These are phyloP conservation scores for Phytophthora parvispora DNA, from an alignment of 352 stramenopile genomes.

Conservation along the genomic window DNA sequence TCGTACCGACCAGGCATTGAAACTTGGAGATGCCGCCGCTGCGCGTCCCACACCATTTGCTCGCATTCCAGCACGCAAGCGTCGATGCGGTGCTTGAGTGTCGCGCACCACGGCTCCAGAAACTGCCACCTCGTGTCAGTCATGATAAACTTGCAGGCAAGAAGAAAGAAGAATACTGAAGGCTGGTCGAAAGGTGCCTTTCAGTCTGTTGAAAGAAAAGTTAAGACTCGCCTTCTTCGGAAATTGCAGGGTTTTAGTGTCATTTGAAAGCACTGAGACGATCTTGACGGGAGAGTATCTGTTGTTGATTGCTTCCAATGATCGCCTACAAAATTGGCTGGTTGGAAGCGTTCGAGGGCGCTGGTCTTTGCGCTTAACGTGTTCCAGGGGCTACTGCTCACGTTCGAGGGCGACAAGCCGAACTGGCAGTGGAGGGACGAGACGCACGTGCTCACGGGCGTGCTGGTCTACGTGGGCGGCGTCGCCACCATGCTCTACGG, in stretches of 20 bases:
- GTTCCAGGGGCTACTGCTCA: constrained; percentile 72
- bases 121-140: too few species aligned
- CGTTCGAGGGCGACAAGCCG: constrained; percentile 53
- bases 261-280: too few species aligned
- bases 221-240: too few species aligned
- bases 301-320: too few species aligned
- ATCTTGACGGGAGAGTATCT: too few species aligned
- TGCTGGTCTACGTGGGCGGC: constrained; percentile 65
- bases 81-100: neutral
- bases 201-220: too few species aligned
- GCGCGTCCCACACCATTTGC: neutral
- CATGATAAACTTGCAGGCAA: too few species aligned
- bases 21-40: neutral
- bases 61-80: neutral
- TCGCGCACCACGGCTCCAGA: neutral
- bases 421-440: constrained; percentile 86
- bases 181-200: too few species aligned
- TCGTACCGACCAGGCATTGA: neutral
- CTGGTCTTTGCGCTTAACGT: constrained; percentile 74
- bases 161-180: too few species aligned
- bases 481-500: constrained; percentile 46
- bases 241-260: too few species aligned
- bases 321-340: too few species aligned
- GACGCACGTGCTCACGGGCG: constrained; percentile 69
- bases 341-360: too few species aligned